Evolutionary conservation across 2,329 filamentous ascomycete genomes (phyloP), one percentile per base, ranked within the genome.

Genomic region (Aspergillus ibericus): DNA sequence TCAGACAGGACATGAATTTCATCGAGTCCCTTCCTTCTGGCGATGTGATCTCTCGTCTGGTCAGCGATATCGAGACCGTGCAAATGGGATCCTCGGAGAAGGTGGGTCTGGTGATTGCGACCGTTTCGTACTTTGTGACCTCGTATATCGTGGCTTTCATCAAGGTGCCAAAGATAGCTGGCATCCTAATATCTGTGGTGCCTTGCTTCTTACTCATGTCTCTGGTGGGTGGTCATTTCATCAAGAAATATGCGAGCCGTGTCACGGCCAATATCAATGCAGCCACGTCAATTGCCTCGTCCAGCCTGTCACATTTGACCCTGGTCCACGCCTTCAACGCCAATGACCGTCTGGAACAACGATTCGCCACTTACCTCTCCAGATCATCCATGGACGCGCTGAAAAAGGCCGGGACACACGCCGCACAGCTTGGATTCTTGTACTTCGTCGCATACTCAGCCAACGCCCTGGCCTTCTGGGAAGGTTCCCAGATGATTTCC

Each of bases 1-100:
- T 89, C 29, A 76, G 78, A 49, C 86, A 89, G 68, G 85, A 88
- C 56, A 81, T 85, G 1, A 75, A 82, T n/a, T 89, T 85, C 68
- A 88, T 88, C 67, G 86, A 89, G 65, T 80, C 78, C 8, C 77
- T 86, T 5, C 81, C 84, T 40, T 80, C 85, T 0, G 87, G 86
- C 10, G 84, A 89, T 70, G 82, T 89, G 7, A 80, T 83, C 2
- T 83, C 84, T 3, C 80, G 87, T 4, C 80, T 90, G 50, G 85
- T 87, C 63, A 80, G 81, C 53, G 87, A 90, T 65, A 86, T 90
- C 35, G 82, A 86, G 59, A 82, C 83, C 1, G 83, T 90, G 48
- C 87, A 88, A 68, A 81, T 82, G 0, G 88, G 88, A 8, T 89
- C 87, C 0, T 87, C 84, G 2, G 88, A 90, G 71, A 91, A 90